Conservation (phyloP, 176 grass and related monocot species). For the Echinochloa phyllopogon region DNA sequence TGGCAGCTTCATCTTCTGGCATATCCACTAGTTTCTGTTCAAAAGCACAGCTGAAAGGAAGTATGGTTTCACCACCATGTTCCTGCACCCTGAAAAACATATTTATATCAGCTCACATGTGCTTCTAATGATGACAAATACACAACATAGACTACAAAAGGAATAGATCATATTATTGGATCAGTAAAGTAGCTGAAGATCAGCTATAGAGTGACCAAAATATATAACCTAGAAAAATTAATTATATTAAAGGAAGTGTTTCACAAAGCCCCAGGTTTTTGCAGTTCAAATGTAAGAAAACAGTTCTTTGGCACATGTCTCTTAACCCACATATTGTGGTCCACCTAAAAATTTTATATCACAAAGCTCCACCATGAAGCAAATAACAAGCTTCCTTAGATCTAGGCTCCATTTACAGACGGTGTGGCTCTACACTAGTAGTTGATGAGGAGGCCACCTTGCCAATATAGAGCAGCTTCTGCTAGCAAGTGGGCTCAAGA, state of each 20-base stretch:
- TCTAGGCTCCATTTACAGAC: neutral
- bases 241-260: neutral
- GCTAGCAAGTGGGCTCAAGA: neutral
- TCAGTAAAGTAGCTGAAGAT: neutral
- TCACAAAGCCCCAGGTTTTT: neutral
- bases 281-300: neutral
- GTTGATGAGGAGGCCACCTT: neutral
- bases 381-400: slow-evolving; percentile 4
- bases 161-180: neutral
- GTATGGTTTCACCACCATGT: slow-evolving; percentile 93
- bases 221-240: neutral
- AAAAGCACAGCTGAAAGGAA: slow-evolving; percentile 92
- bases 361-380: neutral
- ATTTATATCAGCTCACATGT: neutral
- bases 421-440: neutral
- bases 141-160: neutral
- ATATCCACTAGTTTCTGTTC: slow-evolving; percentile 92
- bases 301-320: neutral
- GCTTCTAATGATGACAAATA: neutral
- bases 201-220: neutral
- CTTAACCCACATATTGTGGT: neutral
- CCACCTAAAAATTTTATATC: neutral
- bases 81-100: slow-evolving; percentile 76
- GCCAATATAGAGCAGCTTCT: neutral
- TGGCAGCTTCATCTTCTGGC: slow-evolving; percentile 94